Evolutionary conservation across 805 yeast species (phyloP).

Genomic region (Pichia kluyveri): DNA sequence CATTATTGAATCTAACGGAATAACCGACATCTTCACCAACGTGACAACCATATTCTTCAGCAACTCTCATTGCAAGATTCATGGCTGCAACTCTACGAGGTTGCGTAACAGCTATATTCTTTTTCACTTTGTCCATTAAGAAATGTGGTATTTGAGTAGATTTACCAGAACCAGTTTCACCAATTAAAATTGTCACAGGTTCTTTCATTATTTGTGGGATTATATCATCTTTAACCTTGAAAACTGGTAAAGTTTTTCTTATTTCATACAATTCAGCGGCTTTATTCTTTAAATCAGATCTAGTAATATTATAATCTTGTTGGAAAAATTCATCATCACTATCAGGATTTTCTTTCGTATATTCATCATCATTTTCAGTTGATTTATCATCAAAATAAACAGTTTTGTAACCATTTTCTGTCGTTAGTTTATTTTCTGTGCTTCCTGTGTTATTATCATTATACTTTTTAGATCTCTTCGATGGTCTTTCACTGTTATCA

Average conservation of each 20-base stretch:
- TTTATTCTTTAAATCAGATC: slow-evolving; percentile 26
- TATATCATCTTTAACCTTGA: slow-evolving; percentile 56
- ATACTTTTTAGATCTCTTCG: neutral
- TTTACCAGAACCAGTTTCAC: slow-evolving; percentile 98
- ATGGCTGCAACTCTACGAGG: slow-evolving; percentile 98
- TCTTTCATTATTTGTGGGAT: slow-evolving; percentile 43
- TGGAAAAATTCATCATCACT: slow-evolving; percentile 17
- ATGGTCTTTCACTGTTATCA: neutral
- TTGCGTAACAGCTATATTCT: slow-evolving; percentile 80
- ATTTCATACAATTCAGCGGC: slow-evolving; percentile 38
- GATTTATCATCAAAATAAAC: slow-evolving; percentile 22
- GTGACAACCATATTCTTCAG: slow-evolving; percentile 73
- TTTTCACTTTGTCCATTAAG: slow-evolving; percentile 44
- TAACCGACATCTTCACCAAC: slow-evolving; percentile 85
- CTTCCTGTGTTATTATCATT: neutral
- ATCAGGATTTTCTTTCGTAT: slow-evolving; percentile 8
- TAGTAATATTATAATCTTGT: slow-evolving; percentile 1
- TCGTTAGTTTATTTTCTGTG: neutral
- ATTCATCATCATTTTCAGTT: slow-evolving; percentile 14
- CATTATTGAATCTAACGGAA: slow-evolving; percentile 84
- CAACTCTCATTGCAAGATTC: slow-evolving; percentile 84
- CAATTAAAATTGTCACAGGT: slow-evolving; percentile 74
- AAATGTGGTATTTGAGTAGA: slow-evolving; percentile 96
- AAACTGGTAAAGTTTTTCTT: slow-evolving; percentile 66
- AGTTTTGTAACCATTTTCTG: neutral